These are phyloP conservation scores for Metarhizium anisopliae DNA, from an alignment of 2,329 filamentous ascomycete species.

Conservation along the genomic window DNA sequence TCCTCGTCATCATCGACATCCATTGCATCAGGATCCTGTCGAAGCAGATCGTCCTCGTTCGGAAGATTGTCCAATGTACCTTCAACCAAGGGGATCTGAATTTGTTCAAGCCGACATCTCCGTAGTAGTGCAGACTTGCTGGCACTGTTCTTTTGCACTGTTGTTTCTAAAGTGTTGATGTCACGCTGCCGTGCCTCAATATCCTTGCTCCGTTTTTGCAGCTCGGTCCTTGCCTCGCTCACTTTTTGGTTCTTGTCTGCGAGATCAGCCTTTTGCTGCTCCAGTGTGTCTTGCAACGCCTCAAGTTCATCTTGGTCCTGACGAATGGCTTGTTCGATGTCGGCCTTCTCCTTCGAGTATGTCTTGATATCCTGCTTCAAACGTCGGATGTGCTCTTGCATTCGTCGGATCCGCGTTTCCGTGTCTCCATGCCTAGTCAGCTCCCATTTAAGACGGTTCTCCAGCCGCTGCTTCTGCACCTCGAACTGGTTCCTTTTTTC, in stretches of 20 bases:
- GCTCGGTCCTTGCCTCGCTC: conserved; percentile 65
- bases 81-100: conserved; percentile 68
- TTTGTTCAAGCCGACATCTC: conserved; percentile 88
- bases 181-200: conserved; percentile 67
- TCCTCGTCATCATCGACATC: conserved; percentile 69
- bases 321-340: conserved; percentile 65
- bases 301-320: conserved; percentile 69
- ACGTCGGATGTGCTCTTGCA: conserved; percentile 58
- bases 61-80: conserved; percentile 80
- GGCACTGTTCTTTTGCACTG: conserved; percentile 77
- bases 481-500: conserved; percentile 83
- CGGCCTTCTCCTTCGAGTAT: conserved; percentile 63
- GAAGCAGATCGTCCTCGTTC: conserved; percentile 71
- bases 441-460: conserved; percentile 52
- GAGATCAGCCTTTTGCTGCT: conserved; percentile 58
- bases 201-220: conserved; percentile 76
- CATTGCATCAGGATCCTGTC: conserved; percentile 80
- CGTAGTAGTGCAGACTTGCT: conserved; percentile 77
- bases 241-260: conserved; percentile 65
- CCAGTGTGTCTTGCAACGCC: conserved; percentile 61
- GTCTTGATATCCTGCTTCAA: conserved; percentile 60
- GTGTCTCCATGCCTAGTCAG: conserved; percentile 45
- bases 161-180: conserved; percentile 71
- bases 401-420: conserved; percentile 56
- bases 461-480: conserved; percentile 69